Base-by-base conservation (phyloP, 2,329 filamentous ascomycete species). In the Helotiales sp. region DNA sequence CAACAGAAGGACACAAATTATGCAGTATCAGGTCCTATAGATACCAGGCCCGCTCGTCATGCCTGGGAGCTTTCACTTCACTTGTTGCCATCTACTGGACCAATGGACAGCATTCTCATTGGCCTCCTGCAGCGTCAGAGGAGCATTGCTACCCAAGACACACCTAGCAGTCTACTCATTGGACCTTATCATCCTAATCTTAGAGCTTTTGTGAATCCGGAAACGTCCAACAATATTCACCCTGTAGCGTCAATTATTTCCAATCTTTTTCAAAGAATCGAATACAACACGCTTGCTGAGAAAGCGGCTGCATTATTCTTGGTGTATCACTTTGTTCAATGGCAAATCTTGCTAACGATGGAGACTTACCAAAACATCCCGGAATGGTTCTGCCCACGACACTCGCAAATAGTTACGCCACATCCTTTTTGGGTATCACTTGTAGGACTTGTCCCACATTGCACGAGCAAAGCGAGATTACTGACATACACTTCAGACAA, bases 91-190 rank as follows among this genome's bases (percentile, higher is more conserved):
- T 73, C 77, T 34, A 75, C 73, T 28, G 78, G 75, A 59, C 77
- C 77, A 54, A 72, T 78, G 26, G 79, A 81, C 60, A 73, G 75
- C 45, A 73, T 80, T 40, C 63, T 80, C n/a, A 70, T 76, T 37
- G 75, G 77, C 57, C 77, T 81, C 52, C 68, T 81, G 17, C 76
- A 78, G 52, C 74, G 78, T 63, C 79, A 79, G 65, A 79, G 76
- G 49, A 75, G 73, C 57, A 74, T 79, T 54, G 73, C 76, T n/a
- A 70, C 73, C 45, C 66, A 61, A 72, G 59, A 72, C 69, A 67
- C 71, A 73, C 37, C 73, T 72, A 20, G 74, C 72, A 43, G 22
- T 54, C 70, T 75, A 37, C 73, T 80, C 6, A 74, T 77, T 24
- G 78, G 79, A 3, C 77, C 79, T 34, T 60, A 70, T n/a, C 74